Evolutionary conservation across 495 filamentous ascomycete genomes (phyloP), one percentile per base, ranked within the genome.

Genomic region (Penicillium waksmanii): DNA sequence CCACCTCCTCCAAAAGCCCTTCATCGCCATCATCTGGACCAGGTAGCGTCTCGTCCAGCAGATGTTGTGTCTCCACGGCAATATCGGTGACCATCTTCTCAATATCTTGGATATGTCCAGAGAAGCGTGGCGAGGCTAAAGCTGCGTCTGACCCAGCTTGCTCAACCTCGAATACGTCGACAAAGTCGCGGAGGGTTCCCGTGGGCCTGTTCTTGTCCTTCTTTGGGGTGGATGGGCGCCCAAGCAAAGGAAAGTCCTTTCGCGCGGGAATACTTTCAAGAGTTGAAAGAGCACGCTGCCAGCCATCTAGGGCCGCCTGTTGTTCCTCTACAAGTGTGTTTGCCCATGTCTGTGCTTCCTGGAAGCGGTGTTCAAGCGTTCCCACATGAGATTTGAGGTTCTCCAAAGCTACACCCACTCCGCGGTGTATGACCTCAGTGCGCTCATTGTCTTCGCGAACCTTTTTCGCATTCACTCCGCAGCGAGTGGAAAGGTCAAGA

Each of bases 381-480:
- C 85, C 88, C 54, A 95, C 81, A 66, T 92, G 91, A 5, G 85
- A 85, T 64, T 93, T 83, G 46, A 96, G 84, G 62, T 96, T 97
- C 53, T 85, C 85, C 17, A 94, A 83, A 25, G 91, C 92, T 33
- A 93, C 89, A 50, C 87, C 85, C 15, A 90, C 80, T 49, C 87
- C 89, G 52, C 86, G 82, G 47, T 88, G 77, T 64, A 96, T 90
- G 43, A 90, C 81, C 33, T 85, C 81, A 52, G 87, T 87, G 64
- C 92, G 89, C 54, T 78, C 75, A 61, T 89, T 82, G 53, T 83
- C 73, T 44, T 82, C 73, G 21, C 77, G 75, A 27, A 85, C 78
- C 11, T 61, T 68, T 50, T 79, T 74, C 34, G 87, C 84, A 72
- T 89, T 85, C 4, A 73, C 70, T 19, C 73, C 72, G 63, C 88